Evolutionary conservation across 345 rosid genomes (phyloP).

Genomic region (Schrenkiella parvula): DNA sequence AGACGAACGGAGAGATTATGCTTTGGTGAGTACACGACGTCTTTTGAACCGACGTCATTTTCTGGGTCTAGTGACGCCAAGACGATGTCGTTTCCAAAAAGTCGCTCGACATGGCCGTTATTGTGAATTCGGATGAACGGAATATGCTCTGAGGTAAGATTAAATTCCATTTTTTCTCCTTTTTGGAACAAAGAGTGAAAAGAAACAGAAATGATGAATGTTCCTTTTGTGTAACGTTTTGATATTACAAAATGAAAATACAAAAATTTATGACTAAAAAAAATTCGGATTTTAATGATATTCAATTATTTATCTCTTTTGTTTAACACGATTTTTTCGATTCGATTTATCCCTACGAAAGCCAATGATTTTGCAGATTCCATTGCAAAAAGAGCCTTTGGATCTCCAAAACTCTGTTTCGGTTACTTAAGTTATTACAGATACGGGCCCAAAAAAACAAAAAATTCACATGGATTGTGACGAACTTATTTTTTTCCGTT

Average conservation of each 20-base stretch:
- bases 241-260: no score
- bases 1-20: conserved; percentile 44
- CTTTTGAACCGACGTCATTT: conserved; percentile 42
- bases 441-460: no score
- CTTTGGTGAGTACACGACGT: conserved; percentile 21
- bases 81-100: conserved; percentile 34
- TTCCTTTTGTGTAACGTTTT: background rate
- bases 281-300: no score
- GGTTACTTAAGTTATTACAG: background rate
- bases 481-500: background rate
- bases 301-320: no score
- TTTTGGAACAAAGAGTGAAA: background rate
- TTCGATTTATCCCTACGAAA: no score
- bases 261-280: no score
- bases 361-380: background rate
- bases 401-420: background rate
- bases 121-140: conserved; percentile 33
- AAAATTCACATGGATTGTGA: background rate
- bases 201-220: background rate
- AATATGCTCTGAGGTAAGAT: conserved; percentile 18
- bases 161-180: conserved; percentile 8
- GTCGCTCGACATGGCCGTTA: conserved; percentile 42
- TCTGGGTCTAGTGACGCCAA: conserved; percentile 34
- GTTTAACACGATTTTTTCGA: no score
- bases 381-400: background rate